Base-by-base conservation (phyloP, 257 asterid species). In the Plectranthus barbatus region DNA sequence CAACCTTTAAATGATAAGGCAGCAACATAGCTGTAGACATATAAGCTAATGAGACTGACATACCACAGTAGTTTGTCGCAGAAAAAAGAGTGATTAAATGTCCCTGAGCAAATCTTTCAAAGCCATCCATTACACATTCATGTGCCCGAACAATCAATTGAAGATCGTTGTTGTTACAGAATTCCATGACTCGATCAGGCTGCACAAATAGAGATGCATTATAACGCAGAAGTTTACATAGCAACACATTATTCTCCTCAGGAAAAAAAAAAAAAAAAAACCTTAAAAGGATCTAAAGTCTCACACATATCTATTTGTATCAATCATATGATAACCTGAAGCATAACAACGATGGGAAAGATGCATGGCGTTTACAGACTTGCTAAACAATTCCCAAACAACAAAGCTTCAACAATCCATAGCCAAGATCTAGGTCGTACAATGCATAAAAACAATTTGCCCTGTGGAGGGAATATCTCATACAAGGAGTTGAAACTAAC, bases 101-200 rank as follows among this genome's bases (percentile, higher is more conserved):
- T 21, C 99, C 99, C 83, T 89, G 98, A 59, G 98, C 98, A 80
- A 91, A 91, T 71, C 99, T 81, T 81, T 92, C 99, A 61, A 92
- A 92, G 69, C 99, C 99, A 87, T 92, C 99, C 99, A 92, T 92
- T 69, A 89, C 99, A 66, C 99, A 92, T 76, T 92, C 99, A 39
- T 92, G 97, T 11, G 99, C 99, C 54, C 99, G 90, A 62, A 92
- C 87, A 55, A 92, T 92, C 80, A 92, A 26, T 26, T 26, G 31
- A 26, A 26, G 31, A 26, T 26, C 31, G 5, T 26, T 26, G 31
- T 26, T 26, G 31, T 26, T 26, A 26, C 31, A 26, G 31, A 26
- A 26, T 26, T 26, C 31, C 31, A 26, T 26, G 31, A 92, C 99
- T 51, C 97, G 97, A 67, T 92, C 99, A 72, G 99, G 99, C 99